These are phyloP conservation scores for Neonectria hederae DNA, from an alignment of 2,329 filamentous ascomycete species.

Conservation along the genomic window DNA sequence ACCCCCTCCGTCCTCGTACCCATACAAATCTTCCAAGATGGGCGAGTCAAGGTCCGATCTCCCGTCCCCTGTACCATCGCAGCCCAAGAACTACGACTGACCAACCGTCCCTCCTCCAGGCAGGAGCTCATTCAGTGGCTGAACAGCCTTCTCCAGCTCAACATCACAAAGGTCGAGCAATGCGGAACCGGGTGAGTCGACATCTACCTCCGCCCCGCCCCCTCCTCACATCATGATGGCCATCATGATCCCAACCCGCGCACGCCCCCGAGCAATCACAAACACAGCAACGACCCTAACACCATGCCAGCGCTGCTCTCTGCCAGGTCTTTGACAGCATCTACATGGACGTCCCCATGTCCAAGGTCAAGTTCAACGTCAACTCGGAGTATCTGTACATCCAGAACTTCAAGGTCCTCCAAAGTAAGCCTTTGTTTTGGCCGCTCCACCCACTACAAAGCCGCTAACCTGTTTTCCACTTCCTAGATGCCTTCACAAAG, in stretches of 20 bases:
- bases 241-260: slow-evolving; percentile 22
- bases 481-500: slow-evolving; percentile 79
- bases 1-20: slow-evolving; percentile 17
- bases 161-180: slow-evolving; percentile 98
- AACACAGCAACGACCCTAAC: slow-evolving; percentile 1
- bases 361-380: slow-evolving; percentile 96
- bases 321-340: slow-evolving; percentile 99
- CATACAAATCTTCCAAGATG: slow-evolving; percentile 50
- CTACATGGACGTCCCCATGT: slow-evolving; percentile 94
- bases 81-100: slow-evolving; percentile 9
- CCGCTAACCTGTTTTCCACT: slow-evolving; percentile 23
- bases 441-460: neutral
- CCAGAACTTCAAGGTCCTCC: slow-evolving; percentile 97
- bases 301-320: slow-evolving; percentile 77
- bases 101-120: slow-evolving; percentile 60
- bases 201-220: slow-evolving; percentile 46
- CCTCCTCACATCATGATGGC: slow-evolving; percentile 37
- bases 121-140: slow-evolving; percentile 97
- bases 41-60: slow-evolving; percentile 58
- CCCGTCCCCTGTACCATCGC: slow-evolving; percentile 7
- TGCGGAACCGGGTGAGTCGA: slow-evolving; percentile 87
- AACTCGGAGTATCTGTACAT: slow-evolving; percentile 97
- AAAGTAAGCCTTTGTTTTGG: slow-evolving; percentile 70
- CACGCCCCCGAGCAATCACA: slow-evolving; percentile 26
- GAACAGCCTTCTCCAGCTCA: slow-evolving; percentile 97